Base-by-base conservation (phyloP, 306 rosid species). In the Trifolium fragiferum region DNA sequence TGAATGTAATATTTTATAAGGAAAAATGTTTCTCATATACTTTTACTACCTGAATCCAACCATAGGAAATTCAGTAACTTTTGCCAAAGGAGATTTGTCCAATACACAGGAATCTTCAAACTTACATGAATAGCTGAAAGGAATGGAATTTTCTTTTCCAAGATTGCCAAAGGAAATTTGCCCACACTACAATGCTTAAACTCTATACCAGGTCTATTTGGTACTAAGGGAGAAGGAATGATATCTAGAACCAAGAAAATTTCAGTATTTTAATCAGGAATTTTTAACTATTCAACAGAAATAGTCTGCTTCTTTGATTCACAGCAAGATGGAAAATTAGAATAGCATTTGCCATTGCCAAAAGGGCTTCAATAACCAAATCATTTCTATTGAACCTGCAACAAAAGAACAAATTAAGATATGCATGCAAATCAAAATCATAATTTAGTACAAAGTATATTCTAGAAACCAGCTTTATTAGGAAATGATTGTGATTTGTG, bases 41-140 rank as follows among this genome's bases (percentile, higher is more conserved):
- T 70, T 70, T 63, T 60, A 66, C 84, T 23, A 25, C 62, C 47
- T 76, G 37, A 66, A 75, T 68, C 78, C 77, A 86, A 84, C 84
- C 69, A 79, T 64, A 59, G 77, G 77, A 79, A 68, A 65, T 66
- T 78, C 58, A 33, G 86, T 77, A 41, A 82, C 75, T 81, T 81
- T 78, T 90, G 90, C 90, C 96, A 90, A 87, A 90, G 96, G 90
- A 91, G 95, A 87, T 90, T 86, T 88, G 88, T 89, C 88, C 93
- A 57, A 53, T 44, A 60, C 77, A 77, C 77, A 83, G 58, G 69
- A 87, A 49, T 64, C 84, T 77, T 78, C 74, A 86, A 68, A 61
- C 51, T 41, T 21, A 53, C 66, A 27, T 30, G 55, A 54, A 43
- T 10, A 54, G 53, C 14, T n/a, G 37, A 70, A 49, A 67, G 63